Evolutionary conservation across 495 filamentous ascomycete species (phyloP), one percentile per base, ranked within the genome.

Genomic region (Collariella sp.): DNA sequence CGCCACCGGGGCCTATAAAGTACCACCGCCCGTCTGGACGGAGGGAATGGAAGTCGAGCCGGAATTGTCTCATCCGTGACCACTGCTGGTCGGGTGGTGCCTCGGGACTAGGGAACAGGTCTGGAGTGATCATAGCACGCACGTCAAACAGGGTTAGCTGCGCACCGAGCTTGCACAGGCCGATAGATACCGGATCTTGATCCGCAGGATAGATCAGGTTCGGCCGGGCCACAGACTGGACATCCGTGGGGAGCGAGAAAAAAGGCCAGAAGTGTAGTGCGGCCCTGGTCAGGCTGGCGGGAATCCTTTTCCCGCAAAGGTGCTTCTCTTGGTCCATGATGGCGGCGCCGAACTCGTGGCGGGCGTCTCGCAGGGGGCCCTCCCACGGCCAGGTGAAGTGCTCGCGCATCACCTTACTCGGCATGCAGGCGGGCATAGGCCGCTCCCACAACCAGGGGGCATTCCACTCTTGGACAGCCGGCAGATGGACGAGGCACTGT

Each of bases 381-480:
- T 60, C 52, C 60, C 60, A 65, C 18, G 53, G 45, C 7, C 57
- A 55, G n/a, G 57, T 47, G 40, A 54, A 61, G 40, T 57, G 52
- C n/a, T n/a, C n/a, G 52, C 57, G 55, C 24, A 63, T 39, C 19
- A 55, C 36, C 40, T 52, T 48, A 26, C 50, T 39, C 3, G 39
- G 41, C n/a, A n/a, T n/a, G n/a, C n/a, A n/a, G 31, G 52, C 59
- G 33, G 62, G 46, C 13, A 55, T 24, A 4, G 62, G 62, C 26
- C 59, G 35, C 62, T 65, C 60, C 56, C 62, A 56, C 45, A 62
- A 22, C 62, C 62, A 65, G 23, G 62, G 62, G 54, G 50, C 57
- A 34, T 64, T 54, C 4, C 57, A 49, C 50, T 52, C 57, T 12
- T 52, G 50, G 6, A 62, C 46, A 26, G 38, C 20, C 33, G 60